A percentile compares a stretch with the other conserved stretches of the same genome.
Conservation (phyloP, 148 eudicot genomes). For the Rhododendron kiyosumense region DNA sequence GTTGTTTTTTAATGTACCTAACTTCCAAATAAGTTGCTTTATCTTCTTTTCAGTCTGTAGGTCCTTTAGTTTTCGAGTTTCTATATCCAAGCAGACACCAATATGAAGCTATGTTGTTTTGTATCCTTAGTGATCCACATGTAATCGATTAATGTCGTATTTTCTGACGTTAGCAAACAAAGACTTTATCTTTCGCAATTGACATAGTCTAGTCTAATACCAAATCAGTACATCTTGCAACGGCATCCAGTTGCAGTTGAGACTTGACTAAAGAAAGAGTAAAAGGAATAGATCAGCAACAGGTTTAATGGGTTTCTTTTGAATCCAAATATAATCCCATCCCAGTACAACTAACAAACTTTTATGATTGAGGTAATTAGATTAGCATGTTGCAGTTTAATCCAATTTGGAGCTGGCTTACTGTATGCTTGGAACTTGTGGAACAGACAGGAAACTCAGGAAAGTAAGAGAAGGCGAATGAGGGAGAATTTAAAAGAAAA, state of each 20-base stretch:
- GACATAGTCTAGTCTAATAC: neutral
- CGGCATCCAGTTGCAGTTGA: neutral
- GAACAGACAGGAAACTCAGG: neutral
- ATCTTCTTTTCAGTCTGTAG: neutral
- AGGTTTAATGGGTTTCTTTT: slow-evolving; percentile 17
- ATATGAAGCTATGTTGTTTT: neutral
- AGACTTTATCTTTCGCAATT: neutral
- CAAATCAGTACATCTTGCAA: neutral
- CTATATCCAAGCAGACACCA: neutral
- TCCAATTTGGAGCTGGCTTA: neutral
- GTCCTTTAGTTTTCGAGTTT: neutral
- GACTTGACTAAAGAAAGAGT: neutral
- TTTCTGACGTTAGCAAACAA: neutral
- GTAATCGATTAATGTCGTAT: neutral
- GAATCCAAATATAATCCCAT: neutral
- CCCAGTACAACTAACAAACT: neutral
- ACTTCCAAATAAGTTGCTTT: neutral
- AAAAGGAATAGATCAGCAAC: neutral
- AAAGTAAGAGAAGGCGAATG: neutral
- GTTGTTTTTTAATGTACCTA: neutral
- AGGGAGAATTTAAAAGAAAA: neutral
- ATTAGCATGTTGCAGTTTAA: neutral
- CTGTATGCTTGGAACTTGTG: neutral
- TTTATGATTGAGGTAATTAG: neutral
- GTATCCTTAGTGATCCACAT: neutral